Base-by-base conservation (phyloP, 176 grass and related monocot genomes). In the Zizania latifolia region DNA sequence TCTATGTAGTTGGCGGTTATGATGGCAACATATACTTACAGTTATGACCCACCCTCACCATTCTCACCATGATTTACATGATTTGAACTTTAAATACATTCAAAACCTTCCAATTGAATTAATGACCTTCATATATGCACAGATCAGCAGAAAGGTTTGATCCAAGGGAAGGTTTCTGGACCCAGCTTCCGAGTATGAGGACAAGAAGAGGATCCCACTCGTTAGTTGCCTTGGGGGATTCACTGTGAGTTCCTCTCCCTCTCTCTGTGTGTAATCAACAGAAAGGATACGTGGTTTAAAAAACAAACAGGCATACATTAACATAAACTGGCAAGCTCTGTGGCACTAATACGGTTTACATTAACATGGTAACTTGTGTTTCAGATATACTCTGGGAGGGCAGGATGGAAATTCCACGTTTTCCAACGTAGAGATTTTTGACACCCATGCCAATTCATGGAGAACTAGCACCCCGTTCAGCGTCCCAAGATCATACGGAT, bases 91-190 rank as follows among this genome's bases (percentile, higher is more conserved):
- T 62, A 16, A 10, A 36, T 68, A 53, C 50, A 4, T 63, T 65
- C 43, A 29, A 60, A 24, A n/a, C 46, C 34, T 60, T 62, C 38
- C 35, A 31, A 65, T 22, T 76, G 27, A 85, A 70, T 34, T 17
- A 67, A 53, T 78, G 10, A 51, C 44, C 31, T 6, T 58, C 68
- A 73, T 65, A 73, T 65, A 37, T 61, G 24, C 40, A 66, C 82
- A 97, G 94, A 34, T 89, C 94, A 67, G 71, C 79, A 56, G 94
- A 97, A 89, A 89, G 90, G 71, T 97, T 81, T 35, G 94, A 97
- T 89, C 94, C 94, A 59, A 89, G 94, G 71, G 94, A 97, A 87
- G 94, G 91, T 44, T 89, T 78, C 71, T 97, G 94, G 94, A 51
- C 70, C 24, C 72, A 78, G 57, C 73, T 93, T 59, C 80, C 91